Percentiles rank a stretch among this genome's conserved stretches.
phyloP scores from a whole-genome alignment of 768 basidiomycete genomes.

The Boletus subcaerulescens region DNA sequence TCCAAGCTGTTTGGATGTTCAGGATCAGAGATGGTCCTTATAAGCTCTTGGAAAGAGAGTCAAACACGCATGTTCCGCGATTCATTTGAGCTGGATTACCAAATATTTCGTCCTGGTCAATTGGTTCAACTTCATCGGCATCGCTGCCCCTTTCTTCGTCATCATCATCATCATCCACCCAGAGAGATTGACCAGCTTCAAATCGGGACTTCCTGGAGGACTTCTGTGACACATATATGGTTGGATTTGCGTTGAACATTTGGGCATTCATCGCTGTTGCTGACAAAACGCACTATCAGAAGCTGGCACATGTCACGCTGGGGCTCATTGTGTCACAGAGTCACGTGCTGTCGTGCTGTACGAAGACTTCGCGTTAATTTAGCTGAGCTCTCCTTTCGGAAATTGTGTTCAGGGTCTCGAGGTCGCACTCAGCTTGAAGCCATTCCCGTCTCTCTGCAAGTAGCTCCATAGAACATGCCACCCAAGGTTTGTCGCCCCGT shows the following conservation, averaged over 20 bases:
- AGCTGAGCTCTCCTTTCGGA: conserved; percentile 8
- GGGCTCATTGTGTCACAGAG: conserved; percentile 9
- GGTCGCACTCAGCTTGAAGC: background rate
- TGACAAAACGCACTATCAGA: background rate
- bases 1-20: conserved; percentile 94
- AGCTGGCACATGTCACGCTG: conserved; percentile 15
- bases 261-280: conserved; percentile 47
- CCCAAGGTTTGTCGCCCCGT: conserved; percentile 32
- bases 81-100: conserved; percentile 44
- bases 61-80: background rate
- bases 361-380: conserved; percentile 26
- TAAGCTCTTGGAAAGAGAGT: conserved; percentile 59
- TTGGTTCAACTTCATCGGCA: conserved; percentile 55
- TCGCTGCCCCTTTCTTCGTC: conserved; percentile 36
- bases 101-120: conserved; percentile 91
- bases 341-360: conserved; percentile 17
- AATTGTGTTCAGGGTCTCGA: background rate
- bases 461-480: conserved; percentile 28
- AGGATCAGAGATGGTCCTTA: conserved; percentile 90
- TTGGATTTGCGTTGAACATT: conserved; percentile 89
- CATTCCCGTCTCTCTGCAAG: background rate
- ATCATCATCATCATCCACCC: conserved; percentile 50
- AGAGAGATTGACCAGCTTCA: conserved; percentile 50
- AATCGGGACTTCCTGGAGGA: conserved; percentile 41
- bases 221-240: conserved; percentile 59